Evolutionary conservation across 768 basidiomycete species (phyloP), one percentile per base, ranked within the genome.

Genomic region (Royoungia palumana): DNA sequence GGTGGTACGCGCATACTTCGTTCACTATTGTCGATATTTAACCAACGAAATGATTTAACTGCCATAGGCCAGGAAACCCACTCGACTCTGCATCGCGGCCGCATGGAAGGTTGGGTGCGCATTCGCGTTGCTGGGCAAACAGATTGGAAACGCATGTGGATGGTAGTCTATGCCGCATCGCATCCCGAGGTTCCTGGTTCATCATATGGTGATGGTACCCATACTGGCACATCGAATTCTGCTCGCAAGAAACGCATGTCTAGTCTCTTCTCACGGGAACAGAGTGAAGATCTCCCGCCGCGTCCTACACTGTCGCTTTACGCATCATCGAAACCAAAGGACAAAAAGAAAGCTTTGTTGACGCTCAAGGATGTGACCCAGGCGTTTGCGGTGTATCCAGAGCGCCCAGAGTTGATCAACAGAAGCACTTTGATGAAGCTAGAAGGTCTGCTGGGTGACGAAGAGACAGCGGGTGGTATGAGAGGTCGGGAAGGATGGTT

Each of bases 121-220:
- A 78, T 93, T 39, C 85, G 95, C 38, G 75, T 97, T 34, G 87
- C 94, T n/a, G 94, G 95, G n/a, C 92, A 94, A 58, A 94, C 90
- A 0, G 93, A 96, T 57, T 98, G 95, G 95, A 93, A 93, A 65
- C 79, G 82, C 35, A 76, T 94, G 38, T 98, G 91, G 89, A 81
- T 90, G 74, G 79, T 85, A 6, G 72, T 96, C 6, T 74, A 72
- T 51, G 77, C 78, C 41, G 79, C 75, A 6, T 60, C 66, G n/a
- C 69, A 71, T 32, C 35, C 63, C 3, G 54, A 61, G 19, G 36
- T 17, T 21, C 49, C 51, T 35, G 47, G 66, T 59, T 32, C 60
- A 42, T 27, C 61, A 54, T 35, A 66, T 51, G 53, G 56, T 14
- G 67, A 69, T 37, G 51, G 57, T 37, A 62, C 60, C 40, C 65